phyloP scores from a whole-genome alignment of 495 filamentous ascomycete species.

The Penicillium paxilli region DNA sequence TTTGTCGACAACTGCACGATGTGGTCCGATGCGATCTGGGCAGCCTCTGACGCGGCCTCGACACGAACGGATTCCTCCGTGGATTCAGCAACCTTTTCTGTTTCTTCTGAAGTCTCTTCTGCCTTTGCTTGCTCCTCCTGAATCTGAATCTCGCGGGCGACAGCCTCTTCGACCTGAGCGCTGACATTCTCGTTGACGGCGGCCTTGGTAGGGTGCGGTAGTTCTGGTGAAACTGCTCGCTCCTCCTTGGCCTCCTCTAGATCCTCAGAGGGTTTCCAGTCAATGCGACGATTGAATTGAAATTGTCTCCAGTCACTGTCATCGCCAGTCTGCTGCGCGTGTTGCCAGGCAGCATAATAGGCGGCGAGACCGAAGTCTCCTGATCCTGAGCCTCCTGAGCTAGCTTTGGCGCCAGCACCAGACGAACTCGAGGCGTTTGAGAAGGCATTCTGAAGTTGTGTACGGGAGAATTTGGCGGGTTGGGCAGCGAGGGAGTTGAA shows the following conservation, averaged over 20 bases:
- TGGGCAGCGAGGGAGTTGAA: constrained; percentile 54
- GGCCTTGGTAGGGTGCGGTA: constrained; percentile 58
- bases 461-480: constrained; percentile 58
- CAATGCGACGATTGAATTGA: constrained; percentile 81
- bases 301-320: constrained; percentile 88
- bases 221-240: constrained; percentile 20
- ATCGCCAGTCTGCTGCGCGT: constrained; percentile 66
- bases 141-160: constrained; percentile 61
- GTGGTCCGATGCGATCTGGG: constrained; percentile 69
- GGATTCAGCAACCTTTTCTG: constrained; percentile 31
- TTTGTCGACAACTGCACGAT: constrained; percentile 68
- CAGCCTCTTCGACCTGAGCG: constrained; percentile 63
- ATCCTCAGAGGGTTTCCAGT: constrained; percentile 71
- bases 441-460: constrained; percentile 68
- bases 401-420: constrained; percentile 46
- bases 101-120: constrained; percentile 38
- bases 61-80: constrained; percentile 30
- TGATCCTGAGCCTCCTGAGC: constrained; percentile 39
- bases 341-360: constrained; percentile 87
- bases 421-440: constrained; percentile 61
- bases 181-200: constrained; percentile 53
- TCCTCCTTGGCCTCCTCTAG: constrained; percentile 47
- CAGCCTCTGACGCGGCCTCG: constrained; percentile 47
- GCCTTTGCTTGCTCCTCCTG: constrained; percentile 48
- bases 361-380: constrained; percentile 68